Evolutionary conservation across 1,139 yeast genomes (phyloP).

Genomic region (Fermentozyma sake): DNA sequence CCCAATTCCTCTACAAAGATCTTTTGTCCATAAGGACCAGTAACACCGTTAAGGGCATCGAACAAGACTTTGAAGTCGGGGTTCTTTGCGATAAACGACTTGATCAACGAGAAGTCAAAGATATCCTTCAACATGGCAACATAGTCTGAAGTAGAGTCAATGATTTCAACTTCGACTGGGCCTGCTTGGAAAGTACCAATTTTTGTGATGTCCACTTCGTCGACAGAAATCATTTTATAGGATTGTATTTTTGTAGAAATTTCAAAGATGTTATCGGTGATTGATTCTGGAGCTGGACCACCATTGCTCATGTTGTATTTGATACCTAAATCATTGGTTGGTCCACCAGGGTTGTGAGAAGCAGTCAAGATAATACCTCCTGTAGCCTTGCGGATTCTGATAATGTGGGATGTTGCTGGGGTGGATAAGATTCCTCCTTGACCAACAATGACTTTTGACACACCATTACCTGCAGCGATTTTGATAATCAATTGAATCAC

Average conservation of each 20-base stretch:
- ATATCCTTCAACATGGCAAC: conserved; percentile 75
- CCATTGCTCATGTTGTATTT: conserved; percentile 94
- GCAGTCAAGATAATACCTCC: conserved; percentile 98
- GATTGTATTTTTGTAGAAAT: conserved; percentile 53
- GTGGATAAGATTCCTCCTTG: conserved; percentile 86
- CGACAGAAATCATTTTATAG: conserved; percentile 58
- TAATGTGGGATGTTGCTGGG: conserved; percentile 93
- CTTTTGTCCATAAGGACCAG: conserved; percentile 92
- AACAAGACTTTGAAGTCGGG: conserved; percentile 67
- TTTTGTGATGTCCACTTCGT: conserved; percentile 53
- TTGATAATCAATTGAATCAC: conserved; percentile 78
- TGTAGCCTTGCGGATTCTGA: conserved; percentile 62
- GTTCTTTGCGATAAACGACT: conserved; percentile 53
- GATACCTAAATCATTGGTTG: conserved; percentile 87
- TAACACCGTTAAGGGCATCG: conserved; percentile 92
- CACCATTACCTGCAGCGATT: conserved; percentile 91
- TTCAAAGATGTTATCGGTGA: conserved; percentile 82
- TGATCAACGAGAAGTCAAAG: conserved; percentile 84
- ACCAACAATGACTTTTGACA: conserved; percentile 78
- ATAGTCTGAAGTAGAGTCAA: conserved; percentile 79
- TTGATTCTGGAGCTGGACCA: conserved; percentile 98
- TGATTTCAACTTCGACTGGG: conserved; percentile 58
- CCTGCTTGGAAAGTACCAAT: conserved; percentile 54
- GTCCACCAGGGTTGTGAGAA: conserved; percentile 99
- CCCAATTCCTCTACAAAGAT: conserved; percentile 85